Evolutionary conservation across 768 basidiomycete species (phyloP), one percentile per base, ranked within the genome.

Genomic region (Boletus fagicola): DNA sequence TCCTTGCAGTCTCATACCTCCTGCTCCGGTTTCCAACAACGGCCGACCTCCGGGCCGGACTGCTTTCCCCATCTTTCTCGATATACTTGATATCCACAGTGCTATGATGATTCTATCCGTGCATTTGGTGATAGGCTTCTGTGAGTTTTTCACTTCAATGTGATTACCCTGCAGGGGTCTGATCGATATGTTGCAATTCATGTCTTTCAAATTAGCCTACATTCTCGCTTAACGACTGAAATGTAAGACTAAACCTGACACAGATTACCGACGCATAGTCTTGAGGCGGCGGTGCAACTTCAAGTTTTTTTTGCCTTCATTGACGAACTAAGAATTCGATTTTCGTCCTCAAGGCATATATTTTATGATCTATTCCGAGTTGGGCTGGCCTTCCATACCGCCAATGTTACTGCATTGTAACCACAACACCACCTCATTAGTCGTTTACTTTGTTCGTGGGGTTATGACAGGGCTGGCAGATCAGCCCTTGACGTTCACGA

Each of bases 171-270:
- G 26, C 3, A 5, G 18, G 38, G 9, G 4, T n/a, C 18, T 39
- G 18, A 5, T 38, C 5, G 4, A 28, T 28, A n/a, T 1, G 16
- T 38, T 16, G 36, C 9, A 38, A 38, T 9, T 11, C n/a, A 40
- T n/a, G n/a, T 40, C 11, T 11, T 40, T 40, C 10, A 40, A 40
- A 20, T n/a, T 5, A 11, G 9, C n/a, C 39, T 40, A 40, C n/a
- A 40, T 11, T 39, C 39, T 11, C 39, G 39, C 24, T 64, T 56
- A 31, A 83, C 61, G 79, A 24, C 13, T 22, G 15, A 15, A 15
- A 15, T 43, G 20, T 6, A 20, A 20, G 20, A 15, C 16, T 0
- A 44, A 45, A 26, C 26, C 11, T 45, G 44, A 45, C 26, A 18
- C 5, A 18, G 6, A 10, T 26, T 44, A 24, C 43, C 20, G 6